Percentiles rank a stretch among this genome's conserved stretches.
These are phyloP conservation scores for Malus sieversii DNA, from an alignment of 306 rosid species.

Conservation along the genomic window DNA sequence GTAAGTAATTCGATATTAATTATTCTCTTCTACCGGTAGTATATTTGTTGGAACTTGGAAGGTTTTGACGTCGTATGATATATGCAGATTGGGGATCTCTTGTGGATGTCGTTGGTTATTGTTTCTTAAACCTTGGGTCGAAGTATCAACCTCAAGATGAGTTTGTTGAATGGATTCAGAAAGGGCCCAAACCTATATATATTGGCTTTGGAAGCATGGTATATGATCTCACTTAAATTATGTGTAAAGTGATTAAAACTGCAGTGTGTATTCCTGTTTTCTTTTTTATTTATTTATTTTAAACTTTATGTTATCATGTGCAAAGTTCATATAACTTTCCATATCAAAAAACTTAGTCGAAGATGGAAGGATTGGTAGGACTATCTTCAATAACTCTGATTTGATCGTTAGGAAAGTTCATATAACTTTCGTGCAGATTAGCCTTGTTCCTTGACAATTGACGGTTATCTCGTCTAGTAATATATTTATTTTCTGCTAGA, in stretches of 20 bases:
- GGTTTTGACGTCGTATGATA: constrained; percentile 24
- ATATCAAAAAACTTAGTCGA: neutral
- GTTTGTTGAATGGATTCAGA: constrained; percentile 66
- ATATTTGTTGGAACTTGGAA: neutral
- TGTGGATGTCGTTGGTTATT: constrained; percentile 92
- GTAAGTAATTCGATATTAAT: constrained; percentile 29
- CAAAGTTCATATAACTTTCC: no score
- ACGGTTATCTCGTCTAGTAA: neutral
- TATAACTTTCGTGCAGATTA: neutral
- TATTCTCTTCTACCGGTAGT: neutral
- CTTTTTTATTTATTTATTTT: neutral
- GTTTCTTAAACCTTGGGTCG: constrained; percentile 71
- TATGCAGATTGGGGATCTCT: constrained; percentile 91
- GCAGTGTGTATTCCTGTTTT: neutral
- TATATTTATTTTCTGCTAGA: neutral
- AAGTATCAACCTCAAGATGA: constrained; percentile 71
- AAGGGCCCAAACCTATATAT: constrained; percentile 76
- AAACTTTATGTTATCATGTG: no score
- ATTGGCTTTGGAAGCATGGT: constrained; percentile 99
- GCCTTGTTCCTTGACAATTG: neutral
- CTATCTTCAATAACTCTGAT: neutral
- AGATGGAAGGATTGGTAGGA: neutral
- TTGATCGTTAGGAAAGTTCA: neutral
- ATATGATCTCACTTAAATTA: constrained; percentile 23
- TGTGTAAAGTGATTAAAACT: neutral